Evolutionary conservation across 78 protist genomes (phyloP).

Genomic region (Monocercomonoides exilis): DNA sequence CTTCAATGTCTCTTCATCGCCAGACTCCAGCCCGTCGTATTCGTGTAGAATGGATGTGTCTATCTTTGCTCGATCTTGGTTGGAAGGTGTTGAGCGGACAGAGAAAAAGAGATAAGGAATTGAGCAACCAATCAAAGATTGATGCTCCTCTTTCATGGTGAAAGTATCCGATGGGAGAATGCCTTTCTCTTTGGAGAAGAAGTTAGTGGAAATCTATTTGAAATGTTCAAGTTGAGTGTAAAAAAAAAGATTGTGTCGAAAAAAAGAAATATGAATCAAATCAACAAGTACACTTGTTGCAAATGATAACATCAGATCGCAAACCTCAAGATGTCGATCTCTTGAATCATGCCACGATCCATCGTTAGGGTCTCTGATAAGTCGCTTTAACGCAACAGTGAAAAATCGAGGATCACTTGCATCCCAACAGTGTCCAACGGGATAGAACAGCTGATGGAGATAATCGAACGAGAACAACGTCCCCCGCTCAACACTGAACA

Average conservation of each 20-base stretch:
- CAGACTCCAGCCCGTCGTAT: constrained; percentile 49
- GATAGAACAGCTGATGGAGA: not conserved
- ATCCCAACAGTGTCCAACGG: not conserved
- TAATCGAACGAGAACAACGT: not conserved
- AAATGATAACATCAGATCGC: too few relatives aligned
- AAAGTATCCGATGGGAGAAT: not conserved
- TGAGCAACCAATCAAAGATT: not conserved
- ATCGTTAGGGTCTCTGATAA: not conserved
- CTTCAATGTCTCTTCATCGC: constrained; percentile 17
- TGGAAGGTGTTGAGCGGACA: not conserved
- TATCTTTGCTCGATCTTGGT: not conserved
- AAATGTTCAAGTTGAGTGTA: too few relatives aligned
- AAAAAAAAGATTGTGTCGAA: too few relatives aligned
- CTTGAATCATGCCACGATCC: constrained; percentile 3
- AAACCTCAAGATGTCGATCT: constrained; percentile 2
- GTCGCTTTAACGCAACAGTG: not conserved
- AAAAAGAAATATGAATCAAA: too few relatives aligned
- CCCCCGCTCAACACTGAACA: not conserved
- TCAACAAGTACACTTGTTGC: too few relatives aligned
- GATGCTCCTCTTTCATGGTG: constrained; percentile 9
- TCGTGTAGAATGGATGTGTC: constrained; percentile 36
- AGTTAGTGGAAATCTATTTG: not conserved
- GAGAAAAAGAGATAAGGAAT: not conserved
- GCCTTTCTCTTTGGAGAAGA: not conserved
- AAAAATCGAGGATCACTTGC: not conserved